Percentiles rank a stretch among this genome's conserved stretches.
phyloP scores from a whole-genome alignment of 192 early-diverging fungal genomes.

The Coemansia umbellata region DNA sequence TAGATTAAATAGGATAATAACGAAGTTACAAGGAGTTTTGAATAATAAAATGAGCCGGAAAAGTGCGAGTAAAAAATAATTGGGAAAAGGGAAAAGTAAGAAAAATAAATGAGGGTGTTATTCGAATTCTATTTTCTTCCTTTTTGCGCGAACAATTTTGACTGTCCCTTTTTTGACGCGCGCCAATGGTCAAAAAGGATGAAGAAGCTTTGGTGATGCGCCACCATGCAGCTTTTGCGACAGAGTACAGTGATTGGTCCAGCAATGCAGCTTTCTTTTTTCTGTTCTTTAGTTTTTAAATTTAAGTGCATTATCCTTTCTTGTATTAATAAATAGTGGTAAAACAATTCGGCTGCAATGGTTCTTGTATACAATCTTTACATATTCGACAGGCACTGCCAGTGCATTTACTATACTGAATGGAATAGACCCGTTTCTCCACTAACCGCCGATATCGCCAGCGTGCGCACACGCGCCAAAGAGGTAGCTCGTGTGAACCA shows the following conservation, averaged over 20 bases:
- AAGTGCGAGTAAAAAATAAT: too few species aligned
- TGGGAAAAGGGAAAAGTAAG: constrained; percentile 3
- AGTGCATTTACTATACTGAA: constrained; percentile 81
- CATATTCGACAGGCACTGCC: constrained; percentile 92
- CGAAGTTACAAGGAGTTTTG: too few species aligned
- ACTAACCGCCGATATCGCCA: constrained; percentile 27
- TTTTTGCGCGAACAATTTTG: background rate
- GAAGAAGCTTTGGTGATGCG: too few species aligned
- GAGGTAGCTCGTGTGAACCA: constrained; percentile 7
- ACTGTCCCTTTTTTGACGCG: background rate
- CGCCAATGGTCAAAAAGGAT: too few species aligned
- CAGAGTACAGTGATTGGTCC: too few species aligned
- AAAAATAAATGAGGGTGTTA: too few species aligned
- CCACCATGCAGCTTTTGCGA: too few species aligned
- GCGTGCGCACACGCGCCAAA: constrained; percentile 6
- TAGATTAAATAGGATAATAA: too few species aligned
- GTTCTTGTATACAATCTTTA: constrained; percentile 78
- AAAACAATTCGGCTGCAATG: constrained; percentile 10
- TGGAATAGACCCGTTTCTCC: constrained; percentile 58
- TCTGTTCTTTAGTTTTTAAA: background rate
- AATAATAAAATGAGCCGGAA: too few species aligned
- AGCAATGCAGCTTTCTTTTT: background rate
- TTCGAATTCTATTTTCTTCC: background rate
- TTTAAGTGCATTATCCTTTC: background rate
- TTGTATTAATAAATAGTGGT: too few species aligned